These are phyloP conservation scores for Bremia lactucae DNA, from an alignment of 352 stramenopile genomes.

Conservation along the genomic window DNA sequence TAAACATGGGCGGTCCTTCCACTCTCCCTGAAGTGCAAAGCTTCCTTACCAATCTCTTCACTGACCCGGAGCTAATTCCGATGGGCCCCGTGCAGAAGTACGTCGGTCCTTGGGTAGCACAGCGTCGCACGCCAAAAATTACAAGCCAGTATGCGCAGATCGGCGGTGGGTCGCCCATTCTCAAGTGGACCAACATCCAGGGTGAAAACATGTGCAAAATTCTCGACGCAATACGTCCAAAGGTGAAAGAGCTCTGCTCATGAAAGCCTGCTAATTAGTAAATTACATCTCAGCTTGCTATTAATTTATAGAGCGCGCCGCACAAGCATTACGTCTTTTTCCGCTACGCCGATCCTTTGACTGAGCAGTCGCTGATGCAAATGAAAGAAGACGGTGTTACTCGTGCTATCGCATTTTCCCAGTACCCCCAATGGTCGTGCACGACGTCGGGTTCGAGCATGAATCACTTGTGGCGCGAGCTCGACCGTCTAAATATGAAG, in stretches of 20 bases:
- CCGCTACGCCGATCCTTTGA: conserved; percentile 96
- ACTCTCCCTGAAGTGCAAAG: conserved; percentile 90
- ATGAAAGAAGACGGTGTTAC: conserved; percentile 93
- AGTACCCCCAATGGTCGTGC: conserved; percentile 98
- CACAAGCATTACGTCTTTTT: conserved; percentile 96
- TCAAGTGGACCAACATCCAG: conserved; percentile 94
- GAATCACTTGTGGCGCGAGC: conserved; percentile 81
- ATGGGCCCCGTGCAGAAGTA: conserved; percentile 85
- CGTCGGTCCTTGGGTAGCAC: conserved; percentile 68
- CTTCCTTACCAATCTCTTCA: conserved; percentile 99
- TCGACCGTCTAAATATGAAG: conserved; percentile 83
- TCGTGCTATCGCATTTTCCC: conserved; percentile 93
- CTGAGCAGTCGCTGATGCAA: conserved; percentile 91
- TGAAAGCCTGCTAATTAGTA: not conserved
- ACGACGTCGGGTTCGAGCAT: conserved; percentile 95
- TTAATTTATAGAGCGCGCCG: conserved; percentile 50
- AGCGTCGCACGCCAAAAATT: conserved; percentile 90
- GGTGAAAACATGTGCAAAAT: conserved; percentile 85
- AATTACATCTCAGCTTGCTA: not conserved
- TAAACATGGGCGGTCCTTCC: conserved; percentile 97
- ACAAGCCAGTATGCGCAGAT: conserved; percentile 94
- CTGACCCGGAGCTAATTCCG: conserved; percentile 97
- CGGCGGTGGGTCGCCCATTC: conserved; percentile 94
- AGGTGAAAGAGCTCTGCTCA: conserved; percentile 26
- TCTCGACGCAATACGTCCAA: conserved; percentile 80